Evolutionary conservation across 176 grass and related monocot species (phyloP), one percentile per base, ranked within the genome.

Genomic region (Phoenix roebelenii): DNA sequence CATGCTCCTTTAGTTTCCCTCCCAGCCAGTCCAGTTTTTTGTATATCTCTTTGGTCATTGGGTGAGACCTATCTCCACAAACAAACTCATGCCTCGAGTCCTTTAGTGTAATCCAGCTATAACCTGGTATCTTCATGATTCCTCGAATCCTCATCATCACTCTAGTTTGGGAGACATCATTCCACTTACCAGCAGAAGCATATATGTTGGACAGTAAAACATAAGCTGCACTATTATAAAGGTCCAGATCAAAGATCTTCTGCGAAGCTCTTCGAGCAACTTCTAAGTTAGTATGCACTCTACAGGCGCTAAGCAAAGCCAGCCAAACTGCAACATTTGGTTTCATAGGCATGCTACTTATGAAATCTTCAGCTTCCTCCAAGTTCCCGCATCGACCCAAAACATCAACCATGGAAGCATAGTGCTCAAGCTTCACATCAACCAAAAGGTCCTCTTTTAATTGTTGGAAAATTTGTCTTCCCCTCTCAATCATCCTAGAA

Each of bases 401-500:
- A 66, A 89, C 67, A 71, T 87, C 85, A 49, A 89, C 82, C 64
- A 89, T 79, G 58, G 82, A 89, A 72, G 71, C 59, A 59, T 71
- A 83, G 68, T 95, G 90, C 72, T 90, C 80, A 18, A 84, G 68
- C 26, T 74, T 87, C 1, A 80, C 52, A 1, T 77, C 57, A 3
- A 96, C 5, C 50, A 19, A 79, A 15, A 70, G 56, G 65, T 78
- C 82, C n/a, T 18, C 58, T 5, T 71, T 16, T 52, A 90, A 30
- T 17, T 69, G 69, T 66, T 50, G 51, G 49, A 88, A 85, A 23
- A 87, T 65, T 3, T 73, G 56, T 5, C 26, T 77, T 25, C 83
- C 83, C 56, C 71, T 66, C 25, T 82, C 50, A 15, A 90, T 68
- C 22, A 87, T 76, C 18, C 75, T 85, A 58, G 22, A 66, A 57